A percentile compares a stretch with the other conserved stretches of the same genome.
phyloP scores from a whole-genome alignment of 805 yeast species.

The Ogataea nitratoaversa region DNA sequence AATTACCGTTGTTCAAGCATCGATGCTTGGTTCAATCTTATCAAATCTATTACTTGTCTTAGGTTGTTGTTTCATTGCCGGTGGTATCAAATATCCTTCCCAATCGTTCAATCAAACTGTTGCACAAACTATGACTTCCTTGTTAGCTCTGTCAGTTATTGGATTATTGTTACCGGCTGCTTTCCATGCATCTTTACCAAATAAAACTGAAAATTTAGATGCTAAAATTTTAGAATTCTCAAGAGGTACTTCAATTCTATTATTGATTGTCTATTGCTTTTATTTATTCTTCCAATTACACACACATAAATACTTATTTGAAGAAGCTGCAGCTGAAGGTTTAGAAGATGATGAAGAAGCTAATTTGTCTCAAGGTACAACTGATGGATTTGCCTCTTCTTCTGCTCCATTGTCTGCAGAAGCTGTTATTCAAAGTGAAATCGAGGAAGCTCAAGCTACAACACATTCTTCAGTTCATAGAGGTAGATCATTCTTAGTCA shows the following conservation, averaged over 20 bases:
- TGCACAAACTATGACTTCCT: constrained; percentile 95
- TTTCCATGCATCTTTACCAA: constrained; percentile 75
- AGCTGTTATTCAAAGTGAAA: neutral
- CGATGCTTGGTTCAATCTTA: constrained; percentile 92
- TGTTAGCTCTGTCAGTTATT: constrained; percentile 86
- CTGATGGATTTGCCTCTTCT: no score
- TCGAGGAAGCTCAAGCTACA: neutral
- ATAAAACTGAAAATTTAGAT: constrained; percentile 23
- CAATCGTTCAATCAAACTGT: constrained; percentile 93
- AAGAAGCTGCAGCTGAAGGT: constrained; percentile 46
- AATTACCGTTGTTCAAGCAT: constrained; percentile 91
- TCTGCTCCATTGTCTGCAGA: constrained; percentile 3
- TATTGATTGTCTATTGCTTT: constrained; percentile 71
- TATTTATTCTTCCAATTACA: constrained; percentile 84
- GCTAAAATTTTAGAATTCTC: constrained; percentile 64
- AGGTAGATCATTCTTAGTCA: constrained; percentile 25
- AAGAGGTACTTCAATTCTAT: constrained; percentile 78
- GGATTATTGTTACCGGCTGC: constrained; percentile 94
- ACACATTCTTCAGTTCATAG: constrained; percentile 7
- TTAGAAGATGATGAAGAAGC: constrained; percentile 35
- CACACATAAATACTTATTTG: constrained; percentile 79
- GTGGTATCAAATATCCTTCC: constrained; percentile 82
- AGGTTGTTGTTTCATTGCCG: constrained; percentile 93
- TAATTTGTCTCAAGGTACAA: no score
- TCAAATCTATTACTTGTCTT: constrained; percentile 84